Conservation (phyloP, 768 basidiomycete genomes). For the Fomitopsis serialis region DNA sequence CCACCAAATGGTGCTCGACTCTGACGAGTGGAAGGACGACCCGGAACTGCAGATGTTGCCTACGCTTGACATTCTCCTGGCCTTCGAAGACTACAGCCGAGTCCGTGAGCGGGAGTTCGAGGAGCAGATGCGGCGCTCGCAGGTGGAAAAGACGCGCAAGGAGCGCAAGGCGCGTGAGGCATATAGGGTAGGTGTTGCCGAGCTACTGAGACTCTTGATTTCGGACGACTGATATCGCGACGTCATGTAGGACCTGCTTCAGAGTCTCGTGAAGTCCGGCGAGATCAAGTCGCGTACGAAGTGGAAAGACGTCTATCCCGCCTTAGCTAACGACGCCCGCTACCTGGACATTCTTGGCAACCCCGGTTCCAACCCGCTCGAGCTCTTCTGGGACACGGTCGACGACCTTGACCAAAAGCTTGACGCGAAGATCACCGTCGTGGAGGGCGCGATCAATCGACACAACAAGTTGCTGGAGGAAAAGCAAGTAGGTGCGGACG, state of each 20-base stretch:
- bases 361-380: constrained; percentile 91
- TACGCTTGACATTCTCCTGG: constrained; percentile 84
- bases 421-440: constrained; percentile 68
- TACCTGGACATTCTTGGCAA: constrained; percentile 88
- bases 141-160: constrained; percentile 78
- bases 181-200: constrained; percentile 58
- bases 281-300: constrained; percentile 78
- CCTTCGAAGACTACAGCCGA: constrained; percentile 92
- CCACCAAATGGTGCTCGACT: constrained; percentile 67
- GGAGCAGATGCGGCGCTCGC: constrained; percentile 71
- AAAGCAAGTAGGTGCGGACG: constrained; percentile 27
- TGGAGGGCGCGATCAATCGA: constrained; percentile 55
- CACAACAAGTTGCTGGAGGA: constrained; percentile 33
- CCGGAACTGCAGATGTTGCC: constrained; percentile 77
- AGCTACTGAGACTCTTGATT: too few relatives aligned
- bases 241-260: constrained; percentile 56
- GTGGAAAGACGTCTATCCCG: constrained; percentile 87
- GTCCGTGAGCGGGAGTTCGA: constrained; percentile 90
- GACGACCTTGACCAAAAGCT: constrained; percentile 84
- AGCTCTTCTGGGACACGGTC: constrained; percentile 93
- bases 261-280: constrained; percentile 58
- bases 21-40: constrained; percentile 76
- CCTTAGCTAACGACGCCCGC: constrained; percentile 71
- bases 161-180: constrained; percentile 90
- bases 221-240: too few relatives aligned